phyloP scores from a whole-genome alignment of 257 asterid species.

The Jacaranda copaia region DNA sequence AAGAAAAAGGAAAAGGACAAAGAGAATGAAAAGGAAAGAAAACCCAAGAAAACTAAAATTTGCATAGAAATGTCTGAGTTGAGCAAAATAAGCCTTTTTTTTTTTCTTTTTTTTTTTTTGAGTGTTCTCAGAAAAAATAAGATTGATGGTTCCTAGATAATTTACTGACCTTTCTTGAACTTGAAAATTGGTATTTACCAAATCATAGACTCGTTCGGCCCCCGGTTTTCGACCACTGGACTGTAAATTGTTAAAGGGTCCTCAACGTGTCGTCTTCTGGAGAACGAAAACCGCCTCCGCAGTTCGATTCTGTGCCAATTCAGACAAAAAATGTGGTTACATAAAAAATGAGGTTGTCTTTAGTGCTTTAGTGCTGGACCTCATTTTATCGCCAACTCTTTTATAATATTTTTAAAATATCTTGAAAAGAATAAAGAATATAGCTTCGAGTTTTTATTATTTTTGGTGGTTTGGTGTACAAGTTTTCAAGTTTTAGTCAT shows the following conservation, averaged over 20 bases:
- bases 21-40: too few species aligned
- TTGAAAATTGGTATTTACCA: conserved; percentile 68
- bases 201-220: conserved; percentile 68
- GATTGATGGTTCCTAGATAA: background rate
- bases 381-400: too few species aligned
- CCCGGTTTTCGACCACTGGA: conserved; percentile 57
- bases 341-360: too few species aligned
- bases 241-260: conserved; percentile 46
- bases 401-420: too few species aligned
- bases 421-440: too few species aligned
- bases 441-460: too few species aligned
- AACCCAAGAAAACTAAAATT: background rate
- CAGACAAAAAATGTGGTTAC: too few species aligned
- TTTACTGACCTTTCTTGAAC: conserved; percentile 46
- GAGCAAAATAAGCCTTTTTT: background rate
- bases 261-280: conserved; percentile 51
- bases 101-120: background rate
- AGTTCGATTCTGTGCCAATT: conserved; percentile 86
- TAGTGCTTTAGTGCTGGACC: too few species aligned
- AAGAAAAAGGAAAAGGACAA: too few species aligned
- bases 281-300: conserved; percentile 59
- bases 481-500: too few species aligned
- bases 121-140: background rate
- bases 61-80: too few species aligned
- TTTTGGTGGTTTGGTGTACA: too few species aligned